Evolutionary conservation across 192 early-diverging fungal species (phyloP).

Genomic region (Pilobolus umbonatus): DNA sequence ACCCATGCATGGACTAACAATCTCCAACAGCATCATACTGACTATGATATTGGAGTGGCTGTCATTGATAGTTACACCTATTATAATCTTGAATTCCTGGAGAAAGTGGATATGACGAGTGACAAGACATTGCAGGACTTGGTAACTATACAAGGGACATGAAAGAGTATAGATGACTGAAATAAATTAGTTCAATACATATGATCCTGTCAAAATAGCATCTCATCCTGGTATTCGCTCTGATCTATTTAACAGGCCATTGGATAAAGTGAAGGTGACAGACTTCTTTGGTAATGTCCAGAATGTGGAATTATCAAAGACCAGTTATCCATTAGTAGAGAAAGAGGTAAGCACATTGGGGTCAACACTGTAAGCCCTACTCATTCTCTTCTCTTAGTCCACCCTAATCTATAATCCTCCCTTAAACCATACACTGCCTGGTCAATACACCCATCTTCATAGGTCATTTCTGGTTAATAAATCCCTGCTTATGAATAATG

Average conservation of each 20-base stretch:
- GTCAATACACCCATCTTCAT: too few relatives aligned
- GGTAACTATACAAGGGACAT: conserved; percentile 34
- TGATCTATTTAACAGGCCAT: conserved; percentile 75
- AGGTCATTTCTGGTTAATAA: too few relatives aligned
- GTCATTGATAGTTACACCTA: conserved; percentile 99
- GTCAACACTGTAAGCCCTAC: too few relatives aligned
- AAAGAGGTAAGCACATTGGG: too few relatives aligned
- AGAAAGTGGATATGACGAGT: conserved; percentile 76
- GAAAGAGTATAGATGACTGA: neutral
- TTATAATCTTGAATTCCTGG: conserved; percentile 90
- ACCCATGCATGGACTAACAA: neutral
- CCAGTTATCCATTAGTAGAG: conserved; percentile 27
- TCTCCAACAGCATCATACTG: conserved; percentile 65
- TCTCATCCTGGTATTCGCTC: conserved; percentile 83
- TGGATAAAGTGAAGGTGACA: conserved; percentile 77
- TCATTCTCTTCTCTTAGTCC: too few relatives aligned
- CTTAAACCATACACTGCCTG: too few relatives aligned
- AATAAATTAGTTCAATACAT: conserved; percentile 65
- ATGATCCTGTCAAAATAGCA: conserved; percentile 65
- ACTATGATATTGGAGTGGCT: conserved; percentile 91
- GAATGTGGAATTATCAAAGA: conserved; percentile 76
- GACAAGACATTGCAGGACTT: conserved; percentile 68
- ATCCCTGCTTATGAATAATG: too few relatives aligned
- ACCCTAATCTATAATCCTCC: too few relatives aligned
- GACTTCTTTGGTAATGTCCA: conserved; percentile 98